These are phyloP conservation scores for Pinus taeda DNA, from an alignment of 75 land plant genomes.

Conservation along the genomic window DNA sequence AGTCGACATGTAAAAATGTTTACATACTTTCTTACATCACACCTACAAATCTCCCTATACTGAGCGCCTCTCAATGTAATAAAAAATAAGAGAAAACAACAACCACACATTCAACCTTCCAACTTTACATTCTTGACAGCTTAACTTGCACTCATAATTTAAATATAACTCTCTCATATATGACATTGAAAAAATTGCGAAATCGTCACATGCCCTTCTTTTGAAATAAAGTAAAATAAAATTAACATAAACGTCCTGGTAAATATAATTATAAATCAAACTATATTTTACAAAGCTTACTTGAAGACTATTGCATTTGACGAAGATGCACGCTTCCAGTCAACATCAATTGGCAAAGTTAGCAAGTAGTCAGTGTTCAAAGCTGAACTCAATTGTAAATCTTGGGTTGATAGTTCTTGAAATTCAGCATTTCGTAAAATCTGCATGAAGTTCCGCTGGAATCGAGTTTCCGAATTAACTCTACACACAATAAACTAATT, in stretches of 20 bases:
- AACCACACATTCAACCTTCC: background rate
- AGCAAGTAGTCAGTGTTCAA: constrained; percentile 90
- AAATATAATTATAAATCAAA: background rate
- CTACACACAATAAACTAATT: constrained; percentile 18
- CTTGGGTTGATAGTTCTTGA: constrained; percentile 80
- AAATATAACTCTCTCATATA: background rate
- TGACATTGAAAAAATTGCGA: background rate
- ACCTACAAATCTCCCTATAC: too few relatives aligned
- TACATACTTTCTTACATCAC: too few relatives aligned
- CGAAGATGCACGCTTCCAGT: constrained; percentile 84
- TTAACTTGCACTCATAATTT: constrained; percentile 2
- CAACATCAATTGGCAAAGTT: constrained; percentile 90
- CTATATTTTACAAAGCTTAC: constrained; percentile 18
- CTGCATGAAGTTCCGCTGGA: constrained; percentile 81
- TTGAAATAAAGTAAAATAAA: background rate
- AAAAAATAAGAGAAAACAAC: background rate
- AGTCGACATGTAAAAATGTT: too few relatives aligned
- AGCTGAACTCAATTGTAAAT: constrained; percentile 75
- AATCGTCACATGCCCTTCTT: background rate
- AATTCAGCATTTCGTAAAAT: constrained; percentile 80
- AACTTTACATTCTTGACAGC: background rate
- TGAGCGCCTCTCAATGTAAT: too few relatives aligned
- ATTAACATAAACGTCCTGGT: background rate
- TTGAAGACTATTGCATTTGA: constrained; percentile 86
- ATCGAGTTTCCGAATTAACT: constrained; percentile 51